Evolutionary conservation across 1,284 basidiomycete genomes (phyloP), one percentile per base, ranked within the genome.

Genomic region (Vanrija humicola): DNA sequence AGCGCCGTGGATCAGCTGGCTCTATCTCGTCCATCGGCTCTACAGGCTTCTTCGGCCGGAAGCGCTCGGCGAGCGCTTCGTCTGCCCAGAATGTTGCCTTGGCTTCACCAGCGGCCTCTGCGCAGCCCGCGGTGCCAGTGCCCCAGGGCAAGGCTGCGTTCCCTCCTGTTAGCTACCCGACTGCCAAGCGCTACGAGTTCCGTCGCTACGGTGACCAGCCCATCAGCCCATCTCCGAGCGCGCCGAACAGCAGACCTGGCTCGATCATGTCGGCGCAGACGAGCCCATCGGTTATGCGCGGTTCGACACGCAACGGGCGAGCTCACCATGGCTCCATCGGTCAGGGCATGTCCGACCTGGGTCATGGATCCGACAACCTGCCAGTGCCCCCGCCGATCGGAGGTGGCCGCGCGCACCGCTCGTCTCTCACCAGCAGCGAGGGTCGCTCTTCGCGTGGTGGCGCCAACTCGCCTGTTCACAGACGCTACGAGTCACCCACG

Each of bases 101-200:
- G 10, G 19, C 43, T 19, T 47, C 52, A 3, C 21, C 28, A 15
- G 25, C 52, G 15, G 47, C 61, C 5, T 15, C 47, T 16, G 39
- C 40, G 4, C 52, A 59, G 28, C 40, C 50, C 1, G 66, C 70
- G 2, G 54, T 56, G 1, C 62, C 63, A 0, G 62, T 73, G 45
- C 54, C 65, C 1, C 58, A 67, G 21, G 70, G 69, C 46, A 72
- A 73, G 61, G 64, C 60, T 5, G 64, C 52, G 2, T 59, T 67
- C 40, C 72, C 75, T 4, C 72, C 72, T 1, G 70, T 77, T 21
- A 73, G 70, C 45, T 76, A 68, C 50, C 75, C 75, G 3, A 59
- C 66, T 0, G 71, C 74, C 16, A 77, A 77, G 58, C 70, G 75
- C 26, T 77, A 77, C 61, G 69, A 66, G 38, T 77, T 77, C 63